Evolutionary conservation across 2,329 filamentous ascomycete genomes (phyloP).

Genomic region (Aureobasidium lini): DNA sequence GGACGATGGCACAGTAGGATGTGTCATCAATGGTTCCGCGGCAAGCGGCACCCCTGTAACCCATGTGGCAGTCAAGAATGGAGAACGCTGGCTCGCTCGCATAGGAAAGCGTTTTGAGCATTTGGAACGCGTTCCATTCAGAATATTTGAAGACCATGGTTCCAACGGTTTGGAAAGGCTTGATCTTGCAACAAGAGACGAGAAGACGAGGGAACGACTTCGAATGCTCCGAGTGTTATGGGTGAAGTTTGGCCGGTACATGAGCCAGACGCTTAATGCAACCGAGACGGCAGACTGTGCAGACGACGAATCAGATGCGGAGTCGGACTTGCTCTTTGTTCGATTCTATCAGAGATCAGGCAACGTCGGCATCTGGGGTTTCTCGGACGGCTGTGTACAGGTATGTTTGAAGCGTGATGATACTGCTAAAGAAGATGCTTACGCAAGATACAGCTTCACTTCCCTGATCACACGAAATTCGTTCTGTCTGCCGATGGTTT

Average conservation of each 20-base stretch:
- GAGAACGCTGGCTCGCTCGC: slow-evolving; percentile 55
- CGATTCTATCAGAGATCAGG: slow-evolving; percentile 77
- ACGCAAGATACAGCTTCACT: slow-evolving; percentile 59
- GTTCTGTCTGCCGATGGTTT: slow-evolving; percentile 67
- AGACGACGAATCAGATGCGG: slow-evolving; percentile 13
- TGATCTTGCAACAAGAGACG: slow-evolving; percentile 7
- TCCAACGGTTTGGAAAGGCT: slow-evolving; percentile 49
- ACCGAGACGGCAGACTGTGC: slow-evolving; percentile 40
- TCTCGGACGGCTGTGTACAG: slow-evolving; percentile 71
- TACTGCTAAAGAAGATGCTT: background rate
- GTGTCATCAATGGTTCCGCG: slow-evolving; percentile 44
- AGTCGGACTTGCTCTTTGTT: slow-evolving; percentile 43
- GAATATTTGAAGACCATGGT: slow-evolving; percentile 67
- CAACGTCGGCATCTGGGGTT: slow-evolving; percentile 74
- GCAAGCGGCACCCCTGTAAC: slow-evolving; percentile 52
- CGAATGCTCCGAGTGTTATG: slow-evolving; percentile 51
- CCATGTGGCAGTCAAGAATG: slow-evolving; percentile 63
- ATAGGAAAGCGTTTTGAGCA: slow-evolving; percentile 54
- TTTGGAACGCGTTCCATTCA: slow-evolving; percentile 43
- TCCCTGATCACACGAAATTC: slow-evolving; percentile 81
- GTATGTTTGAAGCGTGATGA: slow-evolving; percentile 33
- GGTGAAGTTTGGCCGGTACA: slow-evolving; percentile 67
- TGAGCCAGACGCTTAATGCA: slow-evolving; percentile 41
- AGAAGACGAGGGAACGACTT: slow-evolving; percentile 44
- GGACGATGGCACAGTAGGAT: slow-evolving; percentile 73